phyloP scores from a whole-genome alignment of 2,329 filamentous ascomycete species.

The Aspergillus fischeri region DNA sequence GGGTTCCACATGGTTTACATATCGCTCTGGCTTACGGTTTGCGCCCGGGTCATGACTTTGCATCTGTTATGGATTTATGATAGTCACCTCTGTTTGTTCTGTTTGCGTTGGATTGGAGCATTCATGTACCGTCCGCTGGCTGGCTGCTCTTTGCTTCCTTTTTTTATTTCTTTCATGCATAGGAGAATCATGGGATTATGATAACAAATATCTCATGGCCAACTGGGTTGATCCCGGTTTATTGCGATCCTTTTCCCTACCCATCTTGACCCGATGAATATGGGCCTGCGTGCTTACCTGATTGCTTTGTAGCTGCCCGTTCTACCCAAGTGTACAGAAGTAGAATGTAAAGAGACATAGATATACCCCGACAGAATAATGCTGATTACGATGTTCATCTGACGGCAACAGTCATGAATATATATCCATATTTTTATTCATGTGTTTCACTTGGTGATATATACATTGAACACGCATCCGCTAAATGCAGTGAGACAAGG shows the following conservation, averaged over 20 bases:
- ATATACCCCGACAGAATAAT: neutral
- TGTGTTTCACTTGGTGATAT: neutral
- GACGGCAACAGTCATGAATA: neutral
- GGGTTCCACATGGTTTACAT: neutral
- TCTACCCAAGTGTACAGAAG: neutral
- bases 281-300: neutral
- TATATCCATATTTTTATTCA: neutral
- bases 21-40: neutral
- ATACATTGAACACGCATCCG: neutral
- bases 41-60: neutral
- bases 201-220: neutral
- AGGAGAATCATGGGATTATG: neutral
- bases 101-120: constrained; percentile 7
- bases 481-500: no score
- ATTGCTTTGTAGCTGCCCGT: neutral
- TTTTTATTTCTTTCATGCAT: constrained; percentile 1
- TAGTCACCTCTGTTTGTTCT: constrained; percentile 6
- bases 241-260: neutral
- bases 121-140: constrained; percentile 4
- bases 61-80: constrained; percentile 8
- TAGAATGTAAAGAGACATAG: neutral
- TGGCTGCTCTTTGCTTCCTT: constrained; percentile 5
- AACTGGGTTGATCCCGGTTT: neutral
- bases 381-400: neutral
- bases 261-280: neutral